These are phyloP conservation scores for Pelargonium nanum DNA, from an alignment of 345 rosid species.

Conservation along the genomic window DNA sequence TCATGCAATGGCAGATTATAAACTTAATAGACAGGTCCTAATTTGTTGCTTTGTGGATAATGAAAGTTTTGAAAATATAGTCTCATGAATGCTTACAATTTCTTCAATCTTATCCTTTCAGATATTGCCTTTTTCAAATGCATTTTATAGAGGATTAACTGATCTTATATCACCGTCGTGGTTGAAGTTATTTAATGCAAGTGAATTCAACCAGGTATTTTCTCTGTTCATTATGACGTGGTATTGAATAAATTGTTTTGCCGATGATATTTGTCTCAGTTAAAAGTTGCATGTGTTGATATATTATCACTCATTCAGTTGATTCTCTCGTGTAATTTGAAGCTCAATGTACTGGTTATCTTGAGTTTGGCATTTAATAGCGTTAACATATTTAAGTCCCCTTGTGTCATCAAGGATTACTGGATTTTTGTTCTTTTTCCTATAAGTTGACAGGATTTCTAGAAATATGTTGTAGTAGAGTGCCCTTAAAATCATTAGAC, in stretches of 20 bases:
- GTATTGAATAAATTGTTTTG: background rate
- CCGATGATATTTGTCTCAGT: background rate
- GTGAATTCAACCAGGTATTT: slow-evolving; percentile 89
- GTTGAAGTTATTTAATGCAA: slow-evolving; percentile 87
- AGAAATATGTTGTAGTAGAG: no score
- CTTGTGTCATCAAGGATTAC: no score
- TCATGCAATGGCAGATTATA: slow-evolving; percentile 96
- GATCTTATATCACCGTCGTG: slow-evolving; percentile 87
- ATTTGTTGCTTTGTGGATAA: slow-evolving; percentile 7
- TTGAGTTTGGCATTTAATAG: no score
- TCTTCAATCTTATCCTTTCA: slow-evolving; percentile 30
- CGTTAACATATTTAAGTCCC: no score
- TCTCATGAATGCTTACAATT: background rate
- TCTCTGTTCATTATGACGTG: slow-evolving; percentile 1
- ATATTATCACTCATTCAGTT: no score
- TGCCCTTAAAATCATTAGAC: no score
- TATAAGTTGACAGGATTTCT: no score
- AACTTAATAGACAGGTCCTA: slow-evolving; percentile 90
- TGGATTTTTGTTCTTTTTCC: no score
- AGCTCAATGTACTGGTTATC: no score
- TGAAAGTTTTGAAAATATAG: no score
- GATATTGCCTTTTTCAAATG: slow-evolving; percentile 90
- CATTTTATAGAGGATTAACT: slow-evolving; percentile 82
- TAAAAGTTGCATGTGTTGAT: no score
- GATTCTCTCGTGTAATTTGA: no score